Conservation (phyloP, 306 rosid species). For the Medicago ruthenica region DNA sequence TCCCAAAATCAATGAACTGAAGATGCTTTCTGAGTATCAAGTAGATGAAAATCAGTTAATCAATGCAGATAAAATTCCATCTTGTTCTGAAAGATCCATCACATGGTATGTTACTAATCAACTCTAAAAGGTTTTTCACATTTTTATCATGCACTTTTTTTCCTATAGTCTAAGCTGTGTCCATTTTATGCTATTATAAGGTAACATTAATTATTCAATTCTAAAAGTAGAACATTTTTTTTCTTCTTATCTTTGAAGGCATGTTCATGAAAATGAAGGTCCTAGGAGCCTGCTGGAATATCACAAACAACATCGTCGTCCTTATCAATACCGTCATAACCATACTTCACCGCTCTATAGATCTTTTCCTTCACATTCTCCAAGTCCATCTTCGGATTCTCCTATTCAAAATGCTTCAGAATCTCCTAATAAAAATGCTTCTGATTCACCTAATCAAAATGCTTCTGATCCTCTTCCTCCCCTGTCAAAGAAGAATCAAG, state of each 20-base stretch:
- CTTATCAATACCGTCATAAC: background rate
- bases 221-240: background rate
- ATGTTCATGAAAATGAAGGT: slow-evolving; percentile 36
- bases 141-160: no score
- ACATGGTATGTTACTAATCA: slow-evolving; percentile 54
- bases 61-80: slow-evolving; percentile 46
- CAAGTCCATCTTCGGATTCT: slow-evolving; percentile 4
- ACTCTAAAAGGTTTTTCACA: no score
- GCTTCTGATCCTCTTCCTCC: background rate
- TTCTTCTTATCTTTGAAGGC: slow-evolving; percentile 46
- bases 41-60: slow-evolving; percentile 65
- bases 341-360: background rate
- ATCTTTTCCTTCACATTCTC: slow-evolving; percentile 11
- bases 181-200: background rate
- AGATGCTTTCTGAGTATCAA: slow-evolving; percentile 73
- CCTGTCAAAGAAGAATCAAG: background rate
- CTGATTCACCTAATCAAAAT: slow-evolving; percentile 25
- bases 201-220: background rate
- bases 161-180: slow-evolving; percentile 5
- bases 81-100: slow-evolving; percentile 51
- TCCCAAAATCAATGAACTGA: slow-evolving; percentile 67
- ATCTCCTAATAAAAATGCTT: slow-evolving; percentile 19
- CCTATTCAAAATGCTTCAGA: background rate
- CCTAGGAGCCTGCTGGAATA: slow-evolving; percentile 42
- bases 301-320: background rate